Evolutionary conservation across 108 stramenopile species (phyloP), one percentile per base, ranked within the genome.

Genomic region (Cyclotella choctawhatcheeana): DNA sequence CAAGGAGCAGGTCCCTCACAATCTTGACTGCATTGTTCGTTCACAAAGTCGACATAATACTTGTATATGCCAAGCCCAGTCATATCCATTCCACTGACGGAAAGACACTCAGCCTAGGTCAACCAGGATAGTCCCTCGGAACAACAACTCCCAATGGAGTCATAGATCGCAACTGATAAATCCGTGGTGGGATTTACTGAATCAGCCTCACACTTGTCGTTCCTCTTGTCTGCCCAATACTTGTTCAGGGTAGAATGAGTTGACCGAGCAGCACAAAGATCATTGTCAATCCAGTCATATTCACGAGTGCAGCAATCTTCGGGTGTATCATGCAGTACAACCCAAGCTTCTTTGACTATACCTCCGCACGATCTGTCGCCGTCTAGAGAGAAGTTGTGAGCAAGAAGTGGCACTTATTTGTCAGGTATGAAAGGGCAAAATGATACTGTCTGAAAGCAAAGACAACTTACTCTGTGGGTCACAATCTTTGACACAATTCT

Each of bases 251-350:
- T 18, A 0, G 43, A 20, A 21, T 48, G 64, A 5, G n/a, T 26
- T 30, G 64, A 48, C 30, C 64, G 29, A 14, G 45, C n/a, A 32
- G 64, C 27, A 48, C 64, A 64, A 8, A 64, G 47, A 27, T 48
- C 64, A 47, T 14, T 30, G 18, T 64, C 64, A 18, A 64, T 48
- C 64, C 64, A 64, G n/a, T 48, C 20, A 21, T 64, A 64, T 64
- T 64, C 64, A 8, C 16, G 7, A 13, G 45, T 17, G 47, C 64
- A 64, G 34, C 64, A 64, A 7, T 16, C 64, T 48, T 64, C 64
- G 8, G 64, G 45, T 48, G 44, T 30, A 27, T 64, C 29, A 25
- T 64, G 47, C 47, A 64, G 64, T 22, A 48, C 30, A 1, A 48
- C 45, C 32, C 34, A 64, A 2, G 64, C 14, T 6, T 64, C 64